A percentile compares a stretch with the other conserved stretches of the same genome.
phyloP scores from a whole-genome alignment of 345 rosid species.

The Durio zibethinus region DNA sequence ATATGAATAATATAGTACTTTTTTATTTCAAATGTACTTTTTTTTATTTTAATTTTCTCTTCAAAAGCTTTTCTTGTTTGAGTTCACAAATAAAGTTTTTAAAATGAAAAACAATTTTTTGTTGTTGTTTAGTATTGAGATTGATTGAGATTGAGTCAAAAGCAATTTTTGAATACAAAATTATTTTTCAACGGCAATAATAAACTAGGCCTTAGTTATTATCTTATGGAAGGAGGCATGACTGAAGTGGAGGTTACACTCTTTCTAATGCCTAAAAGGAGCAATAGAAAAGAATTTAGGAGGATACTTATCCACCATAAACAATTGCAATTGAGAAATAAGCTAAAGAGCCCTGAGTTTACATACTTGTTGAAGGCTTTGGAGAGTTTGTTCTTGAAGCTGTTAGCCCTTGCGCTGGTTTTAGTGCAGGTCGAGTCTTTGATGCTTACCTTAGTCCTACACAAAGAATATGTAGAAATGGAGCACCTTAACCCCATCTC shows the following conservation, averaged over 20 bases:
- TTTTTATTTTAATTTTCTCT: no score
- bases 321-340: neutral
- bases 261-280: slow-evolving; percentile 42
- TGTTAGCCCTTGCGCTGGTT: slow-evolving; percentile 24
- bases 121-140: no score
- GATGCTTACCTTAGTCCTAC: slow-evolving; percentile 29
- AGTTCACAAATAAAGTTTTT: no score
- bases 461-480: neutral
- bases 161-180: no score
- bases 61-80: no score
- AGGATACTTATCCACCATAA: neutral
- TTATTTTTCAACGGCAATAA: no score
- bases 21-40: no score
- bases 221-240: slow-evolving; percentile 34
- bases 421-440: slow-evolving; percentile 30
- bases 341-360: neutral
- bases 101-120: no score
- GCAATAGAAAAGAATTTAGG: slow-evolving; percentile 5
- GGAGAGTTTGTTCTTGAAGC: slow-evolving; percentile 19
- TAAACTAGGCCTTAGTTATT: no score
- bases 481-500: neutral
- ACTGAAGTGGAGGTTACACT: slow-evolving; percentile 22
- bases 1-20: no score
- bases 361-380: slow-evolving; percentile 40
- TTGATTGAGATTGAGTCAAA: no score